Evolutionary conservation across 2,329 filamentous ascomycete genomes (phyloP), one percentile per base, ranked within the genome.

Genomic region (Dendrostoma leiphaemia): DNA sequence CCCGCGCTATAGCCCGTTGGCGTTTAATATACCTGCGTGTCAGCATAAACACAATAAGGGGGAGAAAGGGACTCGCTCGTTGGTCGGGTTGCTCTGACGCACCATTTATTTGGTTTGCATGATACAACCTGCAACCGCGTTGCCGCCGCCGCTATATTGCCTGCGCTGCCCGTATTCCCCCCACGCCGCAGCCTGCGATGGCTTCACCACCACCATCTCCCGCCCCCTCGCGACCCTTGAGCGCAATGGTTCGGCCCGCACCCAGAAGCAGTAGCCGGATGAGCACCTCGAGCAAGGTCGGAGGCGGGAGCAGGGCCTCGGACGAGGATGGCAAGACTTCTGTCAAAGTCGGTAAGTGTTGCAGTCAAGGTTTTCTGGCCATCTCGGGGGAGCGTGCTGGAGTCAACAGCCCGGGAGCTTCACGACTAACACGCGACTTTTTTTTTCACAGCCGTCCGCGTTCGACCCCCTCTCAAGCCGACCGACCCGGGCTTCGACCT

Each of bases 401-500:
- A n/a, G n/a, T n/a, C n/a, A n/a, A n/a, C n/a, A n/a, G n/a, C n/a
- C n/a, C n/a, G n/a, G n/a, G n/a, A n/a, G n/a, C n/a, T n/a, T n/a
- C 28, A 45, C 51, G 26, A 46, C 60, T 61, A 51, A 60, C 54
- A 43, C 29, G 12, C 43, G 38, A 38, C 28, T 51, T 24, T 21
- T 17, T 43, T 54, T 19, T n/a, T 28, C 19, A 12, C 69, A 97
- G 94, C 89, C 69, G 91, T 99, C 64, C 91, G 94, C 69, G 88
- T 97, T 46, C 90, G 94, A 64, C 94, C 94, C 46, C 88, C 93
- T 51, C 79, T 97, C 54, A 85, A 86, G 63, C 78, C 91, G 6
- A 83, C 82, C 61, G 94, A 99, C 70, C 94, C 94, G 6, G 93
- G 92, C 59, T 99, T 83, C 75, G 94, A 99, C 60, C 83, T 97